Percentiles rank a stretch among this genome's conserved stretches.
Evolutionary conservation across 768 basidiomycete species (phyloP).

Genomic region (Mycena rosella): DNA sequence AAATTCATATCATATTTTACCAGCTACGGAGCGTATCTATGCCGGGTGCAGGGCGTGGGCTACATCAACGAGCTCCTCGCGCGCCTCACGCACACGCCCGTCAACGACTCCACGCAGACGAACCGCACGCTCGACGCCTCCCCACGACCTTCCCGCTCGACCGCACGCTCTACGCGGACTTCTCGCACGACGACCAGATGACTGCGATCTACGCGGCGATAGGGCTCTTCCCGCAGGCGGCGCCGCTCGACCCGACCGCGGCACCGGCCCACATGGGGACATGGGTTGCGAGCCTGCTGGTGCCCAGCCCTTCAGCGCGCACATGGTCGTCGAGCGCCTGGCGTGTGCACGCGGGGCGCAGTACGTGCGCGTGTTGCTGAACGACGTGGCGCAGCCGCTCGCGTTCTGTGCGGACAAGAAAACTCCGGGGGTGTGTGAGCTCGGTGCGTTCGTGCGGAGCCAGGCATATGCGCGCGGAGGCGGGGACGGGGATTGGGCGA

Average conservation of each 20-base stretch:
- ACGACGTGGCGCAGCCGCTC: conserved; percentile 76
- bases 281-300: conserved; percentile 71
- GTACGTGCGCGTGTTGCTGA: conserved; percentile 80
- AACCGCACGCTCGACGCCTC: conserved; percentile 76
- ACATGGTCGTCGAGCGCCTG: conserved; percentile 82
- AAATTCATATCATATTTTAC: no score
- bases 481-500: conserved; percentile 80
- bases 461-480: conserved; percentile 76
- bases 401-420: conserved; percentile 61
- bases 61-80: conserved; percentile 91
- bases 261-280: conserved; percentile 21
- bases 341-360: conserved; percentile 55
- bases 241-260: conserved; percentile 42
- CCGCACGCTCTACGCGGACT: conserved; percentile 78
- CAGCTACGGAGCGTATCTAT: conserved; percentile 74
- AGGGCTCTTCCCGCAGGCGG: conserved; percentile 61
- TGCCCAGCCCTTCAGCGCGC: conserved; percentile 82
- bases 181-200: conserved; percentile 90
- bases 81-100: conserved; percentile 73
- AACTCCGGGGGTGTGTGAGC: conserved; percentile 53
- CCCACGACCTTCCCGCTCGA: conserved; percentile 80
- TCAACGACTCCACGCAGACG: conserved; percentile 78
- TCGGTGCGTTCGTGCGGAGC: conserved; percentile 76
- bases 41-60: conserved; percentile 86
- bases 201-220: conserved; percentile 77